Conservation (phyloP, 1,139 yeast genomes). For the Kodamaea ohmeri region DNA sequence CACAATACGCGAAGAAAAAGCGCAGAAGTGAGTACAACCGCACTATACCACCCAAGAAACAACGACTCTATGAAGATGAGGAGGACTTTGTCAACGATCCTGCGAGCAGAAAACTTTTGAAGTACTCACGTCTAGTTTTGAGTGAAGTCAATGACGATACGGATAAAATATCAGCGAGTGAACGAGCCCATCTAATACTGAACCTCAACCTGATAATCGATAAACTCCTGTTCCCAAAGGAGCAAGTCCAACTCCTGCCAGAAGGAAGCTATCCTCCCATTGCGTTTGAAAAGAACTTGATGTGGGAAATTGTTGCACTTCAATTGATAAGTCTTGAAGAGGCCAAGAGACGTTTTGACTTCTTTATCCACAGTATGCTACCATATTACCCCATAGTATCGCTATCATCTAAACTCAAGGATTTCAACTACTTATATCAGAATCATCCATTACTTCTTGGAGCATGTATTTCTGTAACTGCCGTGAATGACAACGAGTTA, state of each 20-base stretch:
- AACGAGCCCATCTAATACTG: constrained; percentile 10
- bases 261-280: constrained; percentile 31
- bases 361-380: constrained; percentile 38
- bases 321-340: constrained; percentile 23
- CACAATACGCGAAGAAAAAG: constrained; percentile 26
- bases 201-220: constrained; percentile 9
- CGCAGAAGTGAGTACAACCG: constrained; percentile 12
- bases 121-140: constrained; percentile 2
- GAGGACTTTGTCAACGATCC: background rate
- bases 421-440: constrained; percentile 39
- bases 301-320: constrained; percentile 36
- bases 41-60: background rate
- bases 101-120: constrained; percentile 2
- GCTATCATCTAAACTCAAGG: constrained; percentile 31
- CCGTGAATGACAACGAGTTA: constrained; percentile 39
- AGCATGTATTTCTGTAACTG: constrained; percentile 49
- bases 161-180: background rate
- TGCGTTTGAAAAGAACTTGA: constrained; percentile 38
- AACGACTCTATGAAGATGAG: background rate
- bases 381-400: constrained; percentile 50
- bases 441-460: constrained; percentile 44
- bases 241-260: constrained; percentile 7
- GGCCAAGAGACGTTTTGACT: constrained; percentile 31
- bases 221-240: constrained; percentile 16
- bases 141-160: constrained; percentile 3